phyloP scores from a whole-genome alignment of 2,329 filamentous ascomycete genomes.

The Microcyclosporella mali region DNA sequence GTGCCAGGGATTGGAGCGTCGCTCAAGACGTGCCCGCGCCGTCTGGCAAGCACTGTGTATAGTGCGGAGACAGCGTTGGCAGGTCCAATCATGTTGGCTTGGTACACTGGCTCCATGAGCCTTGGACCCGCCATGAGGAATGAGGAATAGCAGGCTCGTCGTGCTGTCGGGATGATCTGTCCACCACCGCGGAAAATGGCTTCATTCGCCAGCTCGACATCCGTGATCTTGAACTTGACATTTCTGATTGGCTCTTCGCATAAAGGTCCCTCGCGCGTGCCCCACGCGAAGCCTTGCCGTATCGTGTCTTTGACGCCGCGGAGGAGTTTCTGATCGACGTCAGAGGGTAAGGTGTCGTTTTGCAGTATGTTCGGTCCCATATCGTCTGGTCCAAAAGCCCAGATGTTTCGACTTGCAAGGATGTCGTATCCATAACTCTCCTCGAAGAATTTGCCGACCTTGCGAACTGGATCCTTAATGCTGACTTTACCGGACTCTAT shows the following conservation, averaged over 20 bases:
- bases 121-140: slow-evolving; percentile 96
- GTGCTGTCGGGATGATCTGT: slow-evolving; percentile 92
- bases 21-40: slow-evolving; percentile 87
- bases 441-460: slow-evolving; percentile 94
- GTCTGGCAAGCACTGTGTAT: slow-evolving; percentile 84
- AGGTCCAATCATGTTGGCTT: slow-evolving; percentile 85
- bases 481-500: slow-evolving; percentile 86
- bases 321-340: slow-evolving; percentile 89
- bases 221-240: slow-evolving; percentile 93
- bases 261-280: slow-evolving; percentile 85
- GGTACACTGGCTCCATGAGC: slow-evolving; percentile 94
- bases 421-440: slow-evolving; percentile 97
- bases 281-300: slow-evolving; percentile 95
- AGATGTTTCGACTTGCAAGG: slow-evolving; percentile 87
- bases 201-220: slow-evolving; percentile 77
- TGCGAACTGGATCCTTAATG: slow-evolving; percentile 86
- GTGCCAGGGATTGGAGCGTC: slow-evolving; percentile 92
- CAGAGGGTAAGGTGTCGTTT: slow-evolving; percentile 89
- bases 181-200: slow-evolving; percentile 93
- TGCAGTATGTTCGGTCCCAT: slow-evolving; percentile 91
- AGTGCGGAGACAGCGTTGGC: slow-evolving; percentile 81
- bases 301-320: slow-evolving; percentile 85
- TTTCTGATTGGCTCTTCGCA: slow-evolving; percentile 99
- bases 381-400: slow-evolving; percentile 97
- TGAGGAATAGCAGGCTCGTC: slow-evolving; percentile 87